Percentiles rank a stretch among this genome's conserved stretches.
phyloP scores from a whole-genome alignment of 805 yeast species.

The Metschnikowia cubensis region DNA sequence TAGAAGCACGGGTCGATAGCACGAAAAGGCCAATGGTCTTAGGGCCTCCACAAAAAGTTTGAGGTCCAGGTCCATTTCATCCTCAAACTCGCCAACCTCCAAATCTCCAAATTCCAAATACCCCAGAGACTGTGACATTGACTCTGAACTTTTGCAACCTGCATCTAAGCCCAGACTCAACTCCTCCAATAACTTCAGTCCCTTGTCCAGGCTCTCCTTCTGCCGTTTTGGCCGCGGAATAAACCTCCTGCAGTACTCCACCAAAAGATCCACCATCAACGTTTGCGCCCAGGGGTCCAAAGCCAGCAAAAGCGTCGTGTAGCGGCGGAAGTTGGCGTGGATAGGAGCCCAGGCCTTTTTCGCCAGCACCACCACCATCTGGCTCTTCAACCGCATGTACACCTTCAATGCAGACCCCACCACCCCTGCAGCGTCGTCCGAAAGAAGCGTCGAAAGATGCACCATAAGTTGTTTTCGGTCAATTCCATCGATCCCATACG shows the following conservation, averaged over 20 bases:
- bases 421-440: slow-evolving; percentile 66
- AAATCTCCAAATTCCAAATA: no score
- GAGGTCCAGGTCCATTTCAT: slow-evolving; percentile 52
- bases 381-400: slow-evolving; percentile 41
- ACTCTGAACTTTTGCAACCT: no score
- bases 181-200: no score
- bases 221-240: slow-evolving; percentile 48
- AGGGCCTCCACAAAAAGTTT: slow-evolving; percentile 49
- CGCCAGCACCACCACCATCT: slow-evolving; percentile 6
- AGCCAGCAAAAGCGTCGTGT: slow-evolving; percentile 43
- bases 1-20: slow-evolving; percentile 58
- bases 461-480: slow-evolving; percentile 47
- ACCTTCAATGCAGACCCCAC: slow-evolving; percentile 64
- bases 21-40: slow-evolving; percentile 43
- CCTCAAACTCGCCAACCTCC: no score
- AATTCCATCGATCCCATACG: slow-evolving; percentile 35
- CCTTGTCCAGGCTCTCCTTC: no score
- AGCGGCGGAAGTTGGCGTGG: slow-evolving; percentile 66
- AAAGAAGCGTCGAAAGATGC: slow-evolving; percentile 49
- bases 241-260: slow-evolving; percentile 61
- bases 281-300: slow-evolving; percentile 76
- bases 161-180: no score
- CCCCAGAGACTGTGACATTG: no score
- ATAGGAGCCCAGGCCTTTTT: slow-evolving; percentile 54
- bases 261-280: slow-evolving; percentile 54